Evolutionary conservation across 345 rosid species (phyloP), one percentile per base, ranked within the genome.

Genomic region (Lepidium sativum): DNA sequence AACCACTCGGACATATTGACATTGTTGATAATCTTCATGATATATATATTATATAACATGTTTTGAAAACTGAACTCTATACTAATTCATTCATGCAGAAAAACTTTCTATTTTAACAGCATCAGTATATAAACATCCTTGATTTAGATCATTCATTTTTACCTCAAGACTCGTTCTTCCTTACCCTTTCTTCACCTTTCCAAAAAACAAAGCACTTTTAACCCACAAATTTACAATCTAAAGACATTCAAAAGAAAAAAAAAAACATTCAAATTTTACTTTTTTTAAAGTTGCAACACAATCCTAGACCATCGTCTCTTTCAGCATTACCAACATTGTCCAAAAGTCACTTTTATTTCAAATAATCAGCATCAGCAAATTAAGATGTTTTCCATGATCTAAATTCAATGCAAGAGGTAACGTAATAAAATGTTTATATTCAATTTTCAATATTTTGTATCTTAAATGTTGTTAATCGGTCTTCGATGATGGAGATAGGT

Each of bases 1-100:
- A 84, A 89, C 89, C 96, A 86, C 94, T 89, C 90, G 88, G 95
- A 89, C 96, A 89, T 89, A 87, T 87, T 84, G 91, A 56, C 47
- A 8, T 0, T 3, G n/a, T 49, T 13, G 18, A 0, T 25, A 11
- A 9, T 1, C 1, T 25, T 25, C 29, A 2, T 25, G 29, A 25
- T 5, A 25, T 5, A 0, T 25, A 25, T 0, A 25, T 23, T 23
- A 25, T 25, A 25, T 25, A 25, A 5, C 0, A 25, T 25, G 2
- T 23, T 23, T 3, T 23, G 2, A 3, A 23, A 23, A 23, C 25
- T 23, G 25, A 23, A 23, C 25, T 25, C 6, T 25, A 1, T 20
- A 25, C 25, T 3, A 4, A 23, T 23, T 23, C 25, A 23, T 23
- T 25, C 29, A 25, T 23, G 25, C 25, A 4, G 25, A 23, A 16